Evolutionary conservation across 1,139 yeast species (phyloP).

Genomic region (Hemisphaericaspora subhashii): DNA sequence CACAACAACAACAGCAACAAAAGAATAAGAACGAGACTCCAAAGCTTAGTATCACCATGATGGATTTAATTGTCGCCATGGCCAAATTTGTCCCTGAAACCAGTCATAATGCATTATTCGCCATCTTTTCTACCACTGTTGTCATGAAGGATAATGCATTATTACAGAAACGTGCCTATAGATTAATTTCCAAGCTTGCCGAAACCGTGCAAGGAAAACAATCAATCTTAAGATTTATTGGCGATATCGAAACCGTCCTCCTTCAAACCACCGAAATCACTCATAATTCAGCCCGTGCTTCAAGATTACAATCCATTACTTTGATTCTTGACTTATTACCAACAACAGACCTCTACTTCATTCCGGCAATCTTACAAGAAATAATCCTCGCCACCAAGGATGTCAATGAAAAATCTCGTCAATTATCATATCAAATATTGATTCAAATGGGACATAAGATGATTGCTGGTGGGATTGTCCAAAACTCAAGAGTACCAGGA

Average conservation of each 20-base stretch:
- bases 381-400: constrained; percentile 91
- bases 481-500: constrained; percentile 66
- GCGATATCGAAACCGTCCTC: constrained; percentile 61
- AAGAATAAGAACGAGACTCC: constrained; percentile 32
- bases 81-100: constrained; percentile 74
- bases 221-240: constrained; percentile 51
- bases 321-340: constrained; percentile 65
- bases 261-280: constrained; percentile 59
- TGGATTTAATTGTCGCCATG: constrained; percentile 89
- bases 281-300: constrained; percentile 76
- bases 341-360: constrained; percentile 61
- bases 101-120: constrained; percentile 70
- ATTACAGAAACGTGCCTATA: constrained; percentile 86
- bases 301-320: constrained; percentile 70
- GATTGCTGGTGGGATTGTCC: constrained; percentile 69
- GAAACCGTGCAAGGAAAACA: constrained; percentile 67
- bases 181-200: constrained; percentile 68
- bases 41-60: constrained; percentile 75
- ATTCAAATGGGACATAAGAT: constrained; percentile 81
- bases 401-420: constrained; percentile 87
- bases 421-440: constrained; percentile 71
- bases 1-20: constrained; percentile 10
- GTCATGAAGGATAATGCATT: constrained; percentile 55
- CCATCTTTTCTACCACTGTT: constrained; percentile 75
- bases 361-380: constrained; percentile 83